These are phyloP conservation scores for Tuber borchii DNA, from an alignment of 495 filamentous ascomycete species.

Conservation along the genomic window DNA sequence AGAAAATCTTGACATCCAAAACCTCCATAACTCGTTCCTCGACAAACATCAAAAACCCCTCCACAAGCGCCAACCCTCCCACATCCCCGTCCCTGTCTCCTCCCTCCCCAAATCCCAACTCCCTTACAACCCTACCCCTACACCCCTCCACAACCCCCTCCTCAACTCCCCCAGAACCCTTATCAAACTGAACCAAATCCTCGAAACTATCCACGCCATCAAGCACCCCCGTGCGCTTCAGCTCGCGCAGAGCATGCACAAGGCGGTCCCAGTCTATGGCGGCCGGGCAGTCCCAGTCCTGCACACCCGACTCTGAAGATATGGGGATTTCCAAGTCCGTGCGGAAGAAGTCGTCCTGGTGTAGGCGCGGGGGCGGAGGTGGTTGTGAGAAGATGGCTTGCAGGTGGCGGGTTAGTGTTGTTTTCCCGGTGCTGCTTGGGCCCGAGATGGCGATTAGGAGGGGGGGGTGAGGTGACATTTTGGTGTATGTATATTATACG, in stretches of 20 bases:
- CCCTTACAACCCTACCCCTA: neutral
- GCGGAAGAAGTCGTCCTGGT: conserved; percentile 89
- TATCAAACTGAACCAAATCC: conserved; percentile 63
- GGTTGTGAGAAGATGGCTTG: conserved; percentile 58
- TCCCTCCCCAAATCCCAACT: neutral
- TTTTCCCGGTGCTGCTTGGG: conserved; percentile 72
- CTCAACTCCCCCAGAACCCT: conserved; percentile 41
- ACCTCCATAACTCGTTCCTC: conserved; percentile 25
- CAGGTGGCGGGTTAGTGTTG: conserved; percentile 67
- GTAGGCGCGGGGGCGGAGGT: conserved; percentile 48
- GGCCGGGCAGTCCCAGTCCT: conserved; percentile 81
- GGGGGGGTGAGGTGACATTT: conserved; percentile 28
- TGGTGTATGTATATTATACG: no score
- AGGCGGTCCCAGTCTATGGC: conserved; percentile 64
- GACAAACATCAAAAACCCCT: conserved; percentile 78
- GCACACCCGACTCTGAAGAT: conserved; percentile 49
- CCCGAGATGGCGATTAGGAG: conserved; percentile 68
- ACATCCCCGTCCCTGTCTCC: no score
- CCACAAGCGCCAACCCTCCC: conserved; percentile 54
- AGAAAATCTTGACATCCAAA: conserved; percentile 64
- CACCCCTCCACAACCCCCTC: conserved; percentile 39
- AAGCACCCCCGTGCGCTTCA: conserved; percentile 60
- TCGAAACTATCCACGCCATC: conserved; percentile 62
- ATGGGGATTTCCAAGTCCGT: conserved; percentile 63
- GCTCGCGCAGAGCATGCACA: conserved; percentile 54